Percentiles rank a stretch among this genome's conserved stretches.
These are phyloP conservation scores for Candida chilensis DNA, from an alignment of 805 yeast species.

Conservation along the genomic window DNA sequence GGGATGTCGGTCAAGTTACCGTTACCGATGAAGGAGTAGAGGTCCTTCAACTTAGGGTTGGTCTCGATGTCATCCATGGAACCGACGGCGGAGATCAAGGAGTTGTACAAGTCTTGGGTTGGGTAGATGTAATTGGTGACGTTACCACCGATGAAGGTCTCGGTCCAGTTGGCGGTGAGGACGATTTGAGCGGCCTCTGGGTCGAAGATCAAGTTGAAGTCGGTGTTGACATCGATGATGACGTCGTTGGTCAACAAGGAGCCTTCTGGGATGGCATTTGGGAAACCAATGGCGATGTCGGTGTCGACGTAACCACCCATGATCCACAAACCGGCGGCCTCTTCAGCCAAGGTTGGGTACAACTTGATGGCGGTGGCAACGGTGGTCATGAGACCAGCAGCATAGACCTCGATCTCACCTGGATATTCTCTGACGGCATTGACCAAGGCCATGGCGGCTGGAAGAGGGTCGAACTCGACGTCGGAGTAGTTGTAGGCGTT, in stretches of 20 bases:
- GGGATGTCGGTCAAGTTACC: conserved; percentile 22
- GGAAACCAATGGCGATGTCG: conserved; percentile 24
- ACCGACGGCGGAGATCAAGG: conserved; percentile 23
- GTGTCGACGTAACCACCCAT: conserved; percentile 37
- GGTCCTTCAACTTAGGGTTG: conserved; percentile 16
- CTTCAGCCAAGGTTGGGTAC: conserved; percentile 26
- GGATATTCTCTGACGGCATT: conserved; percentile 27
- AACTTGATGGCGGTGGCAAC: conserved; percentile 33
- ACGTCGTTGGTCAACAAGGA: too few relatives aligned
- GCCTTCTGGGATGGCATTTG: conserved; percentile 13
- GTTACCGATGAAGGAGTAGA: conserved; percentile 17
- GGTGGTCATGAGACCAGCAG: conserved; percentile 33
- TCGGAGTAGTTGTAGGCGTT: conserved; percentile 21
- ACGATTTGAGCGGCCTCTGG: conserved; percentile 37
- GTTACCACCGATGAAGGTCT: conserved; percentile 27
- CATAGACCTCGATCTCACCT: conserved; percentile 19
- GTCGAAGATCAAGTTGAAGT: conserved; percentile 31
- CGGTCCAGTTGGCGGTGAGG: conserved; percentile 29
- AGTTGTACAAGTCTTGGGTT: conserved; percentile 23
- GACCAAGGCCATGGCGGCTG: conserved; percentile 29
- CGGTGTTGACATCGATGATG: conserved; percentile 26
- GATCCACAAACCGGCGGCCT: conserved; percentile 26
- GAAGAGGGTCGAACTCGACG: conserved; percentile 14
- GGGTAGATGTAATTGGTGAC: conserved; percentile 30
- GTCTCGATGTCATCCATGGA: conserved; percentile 13